Percentiles rank a stretch among this genome's conserved stretches.
These are phyloP conservation scores for Phytophthora colocasiae DNA, from an alignment of 352 stramenopile species.

Conservation along the genomic window DNA sequence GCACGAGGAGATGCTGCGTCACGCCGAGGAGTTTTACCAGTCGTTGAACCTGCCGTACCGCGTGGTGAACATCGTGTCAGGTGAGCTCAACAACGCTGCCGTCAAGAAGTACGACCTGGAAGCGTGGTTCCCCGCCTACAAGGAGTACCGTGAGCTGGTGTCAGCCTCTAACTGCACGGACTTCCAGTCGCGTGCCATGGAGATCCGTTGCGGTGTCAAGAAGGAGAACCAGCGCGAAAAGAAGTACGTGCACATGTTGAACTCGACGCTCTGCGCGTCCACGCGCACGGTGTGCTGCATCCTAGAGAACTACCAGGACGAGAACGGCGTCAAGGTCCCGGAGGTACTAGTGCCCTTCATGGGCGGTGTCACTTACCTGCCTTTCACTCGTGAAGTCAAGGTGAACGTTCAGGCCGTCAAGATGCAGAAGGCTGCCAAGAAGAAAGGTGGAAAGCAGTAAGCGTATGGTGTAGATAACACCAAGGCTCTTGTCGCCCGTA, in stretches of 20 bases:
- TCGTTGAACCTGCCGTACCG: conserved; percentile 98
- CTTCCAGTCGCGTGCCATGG: conserved; percentile 97
- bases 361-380: conserved; percentile 98
- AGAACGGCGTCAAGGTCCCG: conserved; percentile 97
- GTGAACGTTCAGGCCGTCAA: conserved; percentile 92
- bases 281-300: conserved; percentile 99
- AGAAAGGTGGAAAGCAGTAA: conserved; percentile 88
- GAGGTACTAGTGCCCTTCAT: conserved; percentile 98
- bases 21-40: conserved; percentile 98
- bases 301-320: conserved; percentile 99
- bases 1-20: conserved; percentile 93
- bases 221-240: conserved; percentile 96
- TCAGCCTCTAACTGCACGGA: conserved; percentile 99
- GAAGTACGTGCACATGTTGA: conserved; percentile 99
- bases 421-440: conserved; percentile 95
- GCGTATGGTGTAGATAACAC: conserved; percentile 38
- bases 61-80: conserved; percentile 99
- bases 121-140: conserved; percentile 99
- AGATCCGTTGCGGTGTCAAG: conserved; percentile 97
- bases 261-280: conserved; percentile 98
- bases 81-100: conserved; percentile 98
- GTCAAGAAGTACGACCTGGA: conserved; percentile 99
- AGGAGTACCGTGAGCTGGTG: conserved; percentile 99
- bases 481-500: conserved; percentile 7
- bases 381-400: conserved; percentile 96